phyloP scores from a whole-genome alignment of 352 stramenopile species.

The Pythium dissimile region DNA sequence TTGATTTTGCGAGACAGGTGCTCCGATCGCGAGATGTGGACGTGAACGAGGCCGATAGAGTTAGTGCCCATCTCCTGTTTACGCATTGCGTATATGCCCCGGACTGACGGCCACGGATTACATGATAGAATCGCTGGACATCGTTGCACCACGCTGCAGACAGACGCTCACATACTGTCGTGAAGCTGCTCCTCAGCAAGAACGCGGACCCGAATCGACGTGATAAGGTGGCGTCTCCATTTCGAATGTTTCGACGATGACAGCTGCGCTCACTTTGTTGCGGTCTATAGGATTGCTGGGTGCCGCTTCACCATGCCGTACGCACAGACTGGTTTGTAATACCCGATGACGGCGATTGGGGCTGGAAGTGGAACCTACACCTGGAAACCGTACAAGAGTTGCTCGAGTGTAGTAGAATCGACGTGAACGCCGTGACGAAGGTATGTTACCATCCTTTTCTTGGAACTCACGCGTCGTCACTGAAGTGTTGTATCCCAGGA shows the following conservation, averaged over 20 bases:
- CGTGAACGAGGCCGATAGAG: background rate
- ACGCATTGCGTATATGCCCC: background rate
- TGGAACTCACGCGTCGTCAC: background rate
- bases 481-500: background rate
- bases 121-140: slow-evolving; percentile 6
- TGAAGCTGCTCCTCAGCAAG: background rate
- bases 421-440: slow-evolving; percentile 5
- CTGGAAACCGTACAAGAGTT: slow-evolving; percentile 1
- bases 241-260: background rate
- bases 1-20: too few relatives aligned
- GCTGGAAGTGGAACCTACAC: background rate
- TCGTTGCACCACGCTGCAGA: slow-evolving; percentile 6
- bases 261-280: slow-evolving; percentile 1
- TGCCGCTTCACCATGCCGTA: slow-evolving; percentile 1
- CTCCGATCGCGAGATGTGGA: too few relatives aligned
- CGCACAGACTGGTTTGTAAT: background rate
- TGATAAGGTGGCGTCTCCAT: background rate
- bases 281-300: background rate
- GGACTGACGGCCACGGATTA: background rate
- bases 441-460: background rate
- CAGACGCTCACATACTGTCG: background rate
- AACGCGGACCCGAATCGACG: slow-evolving; percentile 7
- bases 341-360: background rate
- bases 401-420: background rate
- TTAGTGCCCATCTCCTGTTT: background rate